Base-by-base conservation (phyloP, 2,329 filamentous ascomycete genomes). In the Pezicula carpinea region DNA sequence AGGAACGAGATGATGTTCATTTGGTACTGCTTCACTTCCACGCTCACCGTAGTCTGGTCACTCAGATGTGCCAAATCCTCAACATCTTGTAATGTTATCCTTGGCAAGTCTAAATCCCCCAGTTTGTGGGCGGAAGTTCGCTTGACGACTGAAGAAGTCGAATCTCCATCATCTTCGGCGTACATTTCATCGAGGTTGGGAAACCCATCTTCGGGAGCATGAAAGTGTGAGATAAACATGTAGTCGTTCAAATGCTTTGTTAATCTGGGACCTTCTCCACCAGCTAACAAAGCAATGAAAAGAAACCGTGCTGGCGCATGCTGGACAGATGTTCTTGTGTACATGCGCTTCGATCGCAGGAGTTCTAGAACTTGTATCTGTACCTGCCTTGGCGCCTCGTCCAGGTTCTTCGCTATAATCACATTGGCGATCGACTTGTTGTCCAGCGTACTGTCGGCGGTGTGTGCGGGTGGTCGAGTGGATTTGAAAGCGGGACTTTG, bases 1-100 rank as follows among this genome's bases (percentile, higher is more conserved):
- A 97, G 75, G 63, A 95, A 96, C 3, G 90, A 80, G 43, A 92
- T 72, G 32, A 97, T 80, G 66, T 97, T 92, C 73, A 92, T 85
- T 49, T 92, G 77, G 65, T 97, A 97, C 36, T 88, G 82, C 48
- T 80, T 74, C 2, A 96, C 79, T 55, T 96, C 90, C 17, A 91
- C 77, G 48, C 83, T 86, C 21, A 90, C 71, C 34, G 74, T 77
- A 13, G 87, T 80, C 3, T 74, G 62, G 2, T 75, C 69, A 46
- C 78, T 77, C 3, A 80, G 71, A n/a, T 73, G 69, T 3, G 79
- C 43, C 26, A 66, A 39, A 23, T 50, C 39, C 18, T 63, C 58
- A 31, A 66, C 54, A 33, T 64, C 63, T 53, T 63, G 18, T 15
- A 31, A 13, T 5, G 63, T 56, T 39, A 65, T 61, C 32, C 46